Conservation (phyloP, 768 basidiomycete genomes). For the Kockovaella imperatae region DNA sequence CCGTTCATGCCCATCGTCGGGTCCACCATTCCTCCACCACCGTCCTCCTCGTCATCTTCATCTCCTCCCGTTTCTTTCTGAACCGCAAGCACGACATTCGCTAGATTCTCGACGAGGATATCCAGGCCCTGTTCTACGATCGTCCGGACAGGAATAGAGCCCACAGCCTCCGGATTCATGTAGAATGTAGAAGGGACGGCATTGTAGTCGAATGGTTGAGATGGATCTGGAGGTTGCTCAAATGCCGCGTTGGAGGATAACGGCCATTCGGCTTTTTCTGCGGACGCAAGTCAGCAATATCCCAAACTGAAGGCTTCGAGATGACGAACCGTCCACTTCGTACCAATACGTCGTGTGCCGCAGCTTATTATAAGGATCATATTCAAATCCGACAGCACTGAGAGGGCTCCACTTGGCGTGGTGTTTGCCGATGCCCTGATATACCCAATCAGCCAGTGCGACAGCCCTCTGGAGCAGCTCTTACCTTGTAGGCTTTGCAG, state of each 20-base stretch:
- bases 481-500: conserved; percentile 90
- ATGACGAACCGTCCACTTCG: conserved; percentile 50
- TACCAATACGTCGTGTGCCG: conserved; percentile 94
- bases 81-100: conserved; percentile 58
- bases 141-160: conserved; percentile 47
- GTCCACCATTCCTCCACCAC: conserved; percentile 16
- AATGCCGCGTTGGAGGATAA: conserved; percentile 76
- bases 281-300: not conserved
- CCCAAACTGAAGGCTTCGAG: not conserved
- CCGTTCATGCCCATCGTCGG: conserved; percentile 13
- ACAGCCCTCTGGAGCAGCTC: conserved; percentile 10
- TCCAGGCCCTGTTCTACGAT: conserved; percentile 36
- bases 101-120: conserved; percentile 47
- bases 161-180: conserved; percentile 88
- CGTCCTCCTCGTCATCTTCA: conserved; percentile 22
- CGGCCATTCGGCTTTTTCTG: conserved; percentile 78
- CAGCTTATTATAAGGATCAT: conserved; percentile 95
- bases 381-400: conserved; percentile 90
- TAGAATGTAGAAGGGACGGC: conserved; percentile 87
- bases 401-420: conserved; percentile 99
- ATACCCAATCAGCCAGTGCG: not conserved
- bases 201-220: conserved; percentile 76
- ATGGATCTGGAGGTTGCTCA: conserved; percentile 62
- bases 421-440: conserved; percentile 89
- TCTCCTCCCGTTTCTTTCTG: conserved; percentile 37